Percentiles rank a stretch among this genome's conserved stretches.
Evolutionary conservation across 2,329 filamentous ascomycete genomes (phyloP).

Genomic region (Fusarium nanum): DNA sequence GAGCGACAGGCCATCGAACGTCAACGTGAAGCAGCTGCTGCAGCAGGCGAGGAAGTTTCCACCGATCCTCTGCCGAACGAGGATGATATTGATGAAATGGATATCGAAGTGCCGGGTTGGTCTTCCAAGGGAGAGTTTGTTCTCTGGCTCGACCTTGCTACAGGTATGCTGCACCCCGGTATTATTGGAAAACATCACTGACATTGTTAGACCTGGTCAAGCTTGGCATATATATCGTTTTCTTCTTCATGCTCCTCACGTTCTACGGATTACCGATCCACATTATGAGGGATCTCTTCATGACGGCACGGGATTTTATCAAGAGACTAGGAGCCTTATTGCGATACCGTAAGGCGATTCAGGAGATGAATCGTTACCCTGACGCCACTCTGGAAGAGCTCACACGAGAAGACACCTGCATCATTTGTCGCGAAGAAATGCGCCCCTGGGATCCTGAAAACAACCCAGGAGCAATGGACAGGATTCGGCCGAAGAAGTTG

Average conservation of each 20-base stretch:
- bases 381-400: conserved; percentile 92
- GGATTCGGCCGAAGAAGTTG: conserved; percentile 91
- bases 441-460: conserved; percentile 73
- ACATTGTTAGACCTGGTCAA: conserved; percentile 82
- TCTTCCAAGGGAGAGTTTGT: conserved; percentile 95
- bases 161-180: conserved; percentile 65
- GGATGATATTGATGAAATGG: conserved; percentile 88
- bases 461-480: conserved; percentile 79
- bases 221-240: conserved; percentile 86
- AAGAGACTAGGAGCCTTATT: conserved; percentile 90
- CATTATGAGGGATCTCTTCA: conserved; percentile 93
- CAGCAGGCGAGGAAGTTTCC: conserved; percentile 69
- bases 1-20: conserved; percentile 65
- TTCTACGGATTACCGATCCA: conserved; percentile 98
- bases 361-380: conserved; percentile 94
- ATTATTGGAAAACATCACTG: conserved; percentile 24
- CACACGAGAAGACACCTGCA: conserved; percentile 88
- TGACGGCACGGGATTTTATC: conserved; percentile 91
- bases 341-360: conserved; percentile 89
- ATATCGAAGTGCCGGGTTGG: conserved; percentile 96
- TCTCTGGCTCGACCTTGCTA: conserved; percentile 85
- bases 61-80: conserved; percentile 68
- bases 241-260: conserved; percentile 91
- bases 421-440: conserved; percentile 98
- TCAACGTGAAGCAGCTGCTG: conserved; percentile 61